These are phyloP conservation scores for Monosporascus sp. DNA, from an alignment of 2,329 filamentous ascomycete species.

Conservation along the genomic window DNA sequence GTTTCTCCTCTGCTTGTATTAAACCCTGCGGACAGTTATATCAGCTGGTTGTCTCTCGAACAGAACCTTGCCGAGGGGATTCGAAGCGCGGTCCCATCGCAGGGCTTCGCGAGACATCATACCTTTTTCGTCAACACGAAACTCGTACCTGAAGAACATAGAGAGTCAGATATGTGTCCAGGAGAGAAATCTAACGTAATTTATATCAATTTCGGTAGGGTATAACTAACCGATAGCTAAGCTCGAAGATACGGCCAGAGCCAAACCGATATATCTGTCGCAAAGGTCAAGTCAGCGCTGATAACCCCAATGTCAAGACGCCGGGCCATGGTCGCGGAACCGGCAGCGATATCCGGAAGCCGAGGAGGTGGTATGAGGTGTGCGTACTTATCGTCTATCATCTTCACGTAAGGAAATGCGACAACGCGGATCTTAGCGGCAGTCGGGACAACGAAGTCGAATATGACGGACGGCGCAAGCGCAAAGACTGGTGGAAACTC, in stretches of 20 bases:
- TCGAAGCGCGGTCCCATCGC: conserved; percentile 3
- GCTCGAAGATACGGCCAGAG: conserved; percentile 69
- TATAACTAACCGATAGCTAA: conserved; percentile 64
- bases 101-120: conserved; percentile 24
- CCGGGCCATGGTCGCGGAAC: neutral
- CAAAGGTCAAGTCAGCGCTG: conserved; percentile 25
- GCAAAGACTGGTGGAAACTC: conserved; percentile 10
- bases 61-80: neutral
- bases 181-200: neutral
- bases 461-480: neutral
- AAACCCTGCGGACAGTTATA: conserved; percentile 58
- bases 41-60: neutral
- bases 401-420: conserved; percentile 28
- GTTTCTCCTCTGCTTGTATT: conserved; percentile 81
- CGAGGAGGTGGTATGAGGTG: conserved; percentile 4
- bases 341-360: conserved; percentile 1
- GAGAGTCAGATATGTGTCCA: conserved; percentile 7
- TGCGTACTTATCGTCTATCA: conserved; percentile 44
- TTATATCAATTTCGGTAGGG: neutral
- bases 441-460: conserved; percentile 1
- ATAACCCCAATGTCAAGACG: conserved; percentile 8
- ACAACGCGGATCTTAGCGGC: conserved; percentile 9
- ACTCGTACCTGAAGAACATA: conserved; percentile 64
- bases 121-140: conserved; percentile 99
- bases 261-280: conserved; percentile 69